phyloP scores from a whole-genome alignment of 169 alveolate genomes.

The Miamiensis avidus region DNA sequence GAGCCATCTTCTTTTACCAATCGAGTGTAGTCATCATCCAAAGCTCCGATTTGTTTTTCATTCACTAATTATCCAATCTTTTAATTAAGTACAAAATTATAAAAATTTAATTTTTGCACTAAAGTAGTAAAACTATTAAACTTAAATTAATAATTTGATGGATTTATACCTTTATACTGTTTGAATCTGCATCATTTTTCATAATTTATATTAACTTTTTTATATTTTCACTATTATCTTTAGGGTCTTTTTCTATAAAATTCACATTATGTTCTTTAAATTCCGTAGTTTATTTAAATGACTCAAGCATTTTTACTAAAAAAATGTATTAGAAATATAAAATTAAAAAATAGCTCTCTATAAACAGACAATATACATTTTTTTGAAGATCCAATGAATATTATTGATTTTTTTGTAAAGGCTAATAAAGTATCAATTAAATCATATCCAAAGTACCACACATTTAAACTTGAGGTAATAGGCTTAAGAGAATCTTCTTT shows the following conservation, averaged over 20 bases:
- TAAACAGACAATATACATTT: background rate
- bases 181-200: background rate
- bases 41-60: slow-evolving; percentile 21
- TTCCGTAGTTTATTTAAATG: background rate
- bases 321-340: background rate
- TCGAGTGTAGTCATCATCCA: background rate
- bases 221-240: background rate
- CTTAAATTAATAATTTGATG: no score
- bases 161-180: background rate
- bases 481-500: background rate
- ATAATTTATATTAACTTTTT: background rate
- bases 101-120: background rate
- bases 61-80: slow-evolving; percentile 16
- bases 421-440: background rate
- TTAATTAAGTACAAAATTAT: background rate
- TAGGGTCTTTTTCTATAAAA: background rate
- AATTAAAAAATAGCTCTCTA: no score
- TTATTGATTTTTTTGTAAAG: background rate
- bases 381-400: background rate
- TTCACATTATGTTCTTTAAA: background rate
- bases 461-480: background rate
- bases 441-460: background rate
- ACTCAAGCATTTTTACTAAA: background rate
- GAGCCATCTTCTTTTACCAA: background rate
- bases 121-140: no score